Conservation (phyloP, 129 eudicot genomes). For the Smallanthus sonchifolius region DNA sequence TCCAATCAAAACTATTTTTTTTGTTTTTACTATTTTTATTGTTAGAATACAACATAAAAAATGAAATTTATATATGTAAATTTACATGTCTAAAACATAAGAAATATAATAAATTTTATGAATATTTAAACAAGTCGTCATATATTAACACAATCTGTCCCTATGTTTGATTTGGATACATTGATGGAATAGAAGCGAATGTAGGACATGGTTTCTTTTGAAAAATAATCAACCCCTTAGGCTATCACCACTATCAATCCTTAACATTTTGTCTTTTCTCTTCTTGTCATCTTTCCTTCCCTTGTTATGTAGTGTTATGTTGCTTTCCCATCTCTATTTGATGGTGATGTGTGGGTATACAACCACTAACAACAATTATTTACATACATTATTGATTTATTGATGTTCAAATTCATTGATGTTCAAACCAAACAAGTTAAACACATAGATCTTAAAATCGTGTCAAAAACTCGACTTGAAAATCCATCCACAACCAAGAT, state of each 20-base stretch:
- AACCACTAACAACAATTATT: constrained; percentile 39
- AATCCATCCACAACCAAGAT: constrained; percentile 9
- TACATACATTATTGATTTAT: constrained; percentile 22
- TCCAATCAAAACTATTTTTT: too few relatives aligned
- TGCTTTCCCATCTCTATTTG: constrained; percentile 37
- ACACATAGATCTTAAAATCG: neutral
- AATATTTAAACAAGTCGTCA: neutral
- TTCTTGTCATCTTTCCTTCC: constrained; percentile 28
- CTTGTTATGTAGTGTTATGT: constrained; percentile 30
- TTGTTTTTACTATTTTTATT: too few relatives aligned
- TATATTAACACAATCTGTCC: too few relatives aligned
- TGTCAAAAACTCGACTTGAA: constrained; percentile 10
- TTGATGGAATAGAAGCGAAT: constrained; percentile 32
- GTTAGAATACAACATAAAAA: too few relatives aligned
- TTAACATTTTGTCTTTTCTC: constrained; percentile 42
- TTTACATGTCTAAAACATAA: too few relatives aligned
- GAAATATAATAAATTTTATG: neutral
- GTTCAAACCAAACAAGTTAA: constrained; percentile 14
- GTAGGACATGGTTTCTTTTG: constrained; percentile 33
- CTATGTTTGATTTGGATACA: constrained; percentile 26
- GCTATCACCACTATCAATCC: constrained; percentile 39
- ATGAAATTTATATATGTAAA: too few relatives aligned
- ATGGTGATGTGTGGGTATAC: constrained; percentile 38
- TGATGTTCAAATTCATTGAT: neutral
- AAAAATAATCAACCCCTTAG: constrained; percentile 34